Evolutionary conservation across 768 basidiomycete species (phyloP).

Genomic region (Lactarius sp.): DNA sequence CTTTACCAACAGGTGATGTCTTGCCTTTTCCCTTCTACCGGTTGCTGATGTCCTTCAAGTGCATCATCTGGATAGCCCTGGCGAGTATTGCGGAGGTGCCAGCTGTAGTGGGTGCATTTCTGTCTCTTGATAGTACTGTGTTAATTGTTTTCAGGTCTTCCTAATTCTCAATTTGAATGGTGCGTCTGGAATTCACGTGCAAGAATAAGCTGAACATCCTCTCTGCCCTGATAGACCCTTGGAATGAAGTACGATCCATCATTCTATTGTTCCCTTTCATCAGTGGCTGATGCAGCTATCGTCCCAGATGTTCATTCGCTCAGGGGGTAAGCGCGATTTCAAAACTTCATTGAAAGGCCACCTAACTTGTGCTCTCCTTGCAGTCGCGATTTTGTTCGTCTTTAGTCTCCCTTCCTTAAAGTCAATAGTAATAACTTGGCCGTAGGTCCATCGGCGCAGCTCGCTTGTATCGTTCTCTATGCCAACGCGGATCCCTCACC

Average conservation of each 20-base stretch:
- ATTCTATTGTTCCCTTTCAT: neutral
- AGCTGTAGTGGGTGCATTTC: neutral
- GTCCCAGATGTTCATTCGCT: constrained; percentile 2
- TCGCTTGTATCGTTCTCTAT: constrained; percentile 16
- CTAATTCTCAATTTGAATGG: constrained; percentile 10
- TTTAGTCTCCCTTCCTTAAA: neutral
- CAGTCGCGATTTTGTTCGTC: constrained; percentile 2
- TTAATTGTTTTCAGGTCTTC: constrained; percentile 4
- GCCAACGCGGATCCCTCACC: constrained; percentile 4
- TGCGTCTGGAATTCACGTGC: neutral
- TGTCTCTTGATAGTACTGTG: neutral
- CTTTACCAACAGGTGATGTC: constrained; percentile 8
- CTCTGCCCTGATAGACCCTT: constrained; percentile 7
- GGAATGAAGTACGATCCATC: constrained; percentile 8
- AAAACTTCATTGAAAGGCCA: neutral
- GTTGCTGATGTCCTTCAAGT: neutral
- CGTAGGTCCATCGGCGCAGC: constrained; percentile 9
- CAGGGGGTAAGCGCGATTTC: constrained; percentile 1
- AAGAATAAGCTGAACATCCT: neutral
- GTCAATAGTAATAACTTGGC: neutral
- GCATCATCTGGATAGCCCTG: neutral
- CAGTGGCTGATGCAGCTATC: neutral
- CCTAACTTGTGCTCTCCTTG: neutral
- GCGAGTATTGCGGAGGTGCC: neutral
- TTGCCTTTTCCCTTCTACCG: neutral